Percentiles rank a stretch among this genome's conserved stretches.
Conservation (phyloP, 2,329 filamentous ascomycete species). For the Chaetomiaceae sp. region DNA sequence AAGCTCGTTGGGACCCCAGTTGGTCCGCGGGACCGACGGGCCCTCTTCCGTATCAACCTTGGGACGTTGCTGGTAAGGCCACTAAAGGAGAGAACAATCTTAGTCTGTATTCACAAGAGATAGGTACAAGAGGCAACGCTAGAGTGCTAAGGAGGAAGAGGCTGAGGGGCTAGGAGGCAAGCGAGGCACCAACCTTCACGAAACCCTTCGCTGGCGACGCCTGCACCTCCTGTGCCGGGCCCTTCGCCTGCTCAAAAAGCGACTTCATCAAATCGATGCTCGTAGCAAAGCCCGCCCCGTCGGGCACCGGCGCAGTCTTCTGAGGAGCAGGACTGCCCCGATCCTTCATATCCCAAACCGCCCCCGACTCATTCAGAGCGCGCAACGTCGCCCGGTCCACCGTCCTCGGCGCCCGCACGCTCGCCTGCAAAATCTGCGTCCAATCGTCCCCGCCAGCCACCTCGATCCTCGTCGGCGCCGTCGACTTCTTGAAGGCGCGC, state of each 20-base stretch:
- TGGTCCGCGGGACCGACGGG: constrained; percentile 66
- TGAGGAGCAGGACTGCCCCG: constrained; percentile 30
- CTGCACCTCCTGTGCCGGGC: constrained; percentile 50
- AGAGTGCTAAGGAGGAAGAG: constrained; percentile 7
- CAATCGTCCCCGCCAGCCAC: constrained; percentile 75
- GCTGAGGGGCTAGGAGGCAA: constrained; percentile 32
- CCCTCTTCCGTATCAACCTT: constrained; percentile 63
- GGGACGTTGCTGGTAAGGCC: constrained; percentile 76
- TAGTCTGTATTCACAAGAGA: constrained; percentile 37
- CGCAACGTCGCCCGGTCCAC: constrained; percentile 73
- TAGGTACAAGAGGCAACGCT: constrained; percentile 18
- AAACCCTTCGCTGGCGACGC: constrained; percentile 61
- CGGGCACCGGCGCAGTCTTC: constrained; percentile 36
- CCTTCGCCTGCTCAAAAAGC: constrained; percentile 71
- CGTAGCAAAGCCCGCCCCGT: constrained; percentile 69
- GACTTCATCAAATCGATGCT: constrained; percentile 97
- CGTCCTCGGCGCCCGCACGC: constrained; percentile 92
- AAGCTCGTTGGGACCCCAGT: constrained; percentile 71
- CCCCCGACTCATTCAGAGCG: constrained; percentile 57
- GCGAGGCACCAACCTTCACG: constrained; percentile 75
- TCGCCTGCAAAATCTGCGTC: constrained; percentile 89
- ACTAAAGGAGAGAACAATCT: constrained; percentile 56
- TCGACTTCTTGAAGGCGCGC: constrained; percentile 58
- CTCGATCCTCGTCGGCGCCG: constrained; percentile 54
- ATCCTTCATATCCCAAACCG: constrained; percentile 42